phyloP scores from a whole-genome alignment of 75 land plant species.

The Cunninghamia lanceolata region DNA sequence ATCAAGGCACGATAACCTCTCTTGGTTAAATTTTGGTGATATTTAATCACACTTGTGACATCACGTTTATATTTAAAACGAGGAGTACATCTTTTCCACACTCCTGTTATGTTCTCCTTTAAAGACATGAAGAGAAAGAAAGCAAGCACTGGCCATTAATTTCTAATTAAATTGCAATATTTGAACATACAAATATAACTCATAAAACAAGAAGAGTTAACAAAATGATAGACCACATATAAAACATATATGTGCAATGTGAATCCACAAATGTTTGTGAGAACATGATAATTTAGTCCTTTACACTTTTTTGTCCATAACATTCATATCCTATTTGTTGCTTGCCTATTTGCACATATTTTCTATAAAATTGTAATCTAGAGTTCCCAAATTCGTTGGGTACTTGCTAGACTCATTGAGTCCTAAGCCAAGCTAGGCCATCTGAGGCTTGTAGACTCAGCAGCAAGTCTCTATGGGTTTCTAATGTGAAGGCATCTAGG shows the following conservation, averaged over 20 bases:
- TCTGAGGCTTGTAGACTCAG: no score
- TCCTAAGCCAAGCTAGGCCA: no score
- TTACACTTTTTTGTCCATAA: not conserved
- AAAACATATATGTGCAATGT: not conserved
- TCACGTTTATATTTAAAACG: conserved; percentile 34
- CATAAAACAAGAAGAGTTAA: not conserved
- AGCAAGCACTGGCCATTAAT: not conserved
- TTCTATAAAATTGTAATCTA: not conserved
- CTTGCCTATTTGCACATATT: not conserved
- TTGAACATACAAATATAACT: not conserved
- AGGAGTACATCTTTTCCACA: conserved; percentile 53
- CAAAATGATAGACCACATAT: not conserved
- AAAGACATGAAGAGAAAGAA: not conserved
- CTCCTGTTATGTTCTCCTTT: conserved; percentile 31
- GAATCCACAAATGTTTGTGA: not conserved
- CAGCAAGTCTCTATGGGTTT: no score
- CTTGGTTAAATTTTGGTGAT: conserved; percentile 38
- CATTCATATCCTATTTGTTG: not conserved
- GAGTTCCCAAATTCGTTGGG: no score
- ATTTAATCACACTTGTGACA: conserved; percentile 42
- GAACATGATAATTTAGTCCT: not conserved
- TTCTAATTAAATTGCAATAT: not conserved
- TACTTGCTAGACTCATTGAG: no score
- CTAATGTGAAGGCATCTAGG: no score
- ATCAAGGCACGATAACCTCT: conserved; percentile 63